phyloP scores from a whole-genome alignment of 2,329 filamentous ascomycete genomes.

The Magnaporthales sp. region DNA sequence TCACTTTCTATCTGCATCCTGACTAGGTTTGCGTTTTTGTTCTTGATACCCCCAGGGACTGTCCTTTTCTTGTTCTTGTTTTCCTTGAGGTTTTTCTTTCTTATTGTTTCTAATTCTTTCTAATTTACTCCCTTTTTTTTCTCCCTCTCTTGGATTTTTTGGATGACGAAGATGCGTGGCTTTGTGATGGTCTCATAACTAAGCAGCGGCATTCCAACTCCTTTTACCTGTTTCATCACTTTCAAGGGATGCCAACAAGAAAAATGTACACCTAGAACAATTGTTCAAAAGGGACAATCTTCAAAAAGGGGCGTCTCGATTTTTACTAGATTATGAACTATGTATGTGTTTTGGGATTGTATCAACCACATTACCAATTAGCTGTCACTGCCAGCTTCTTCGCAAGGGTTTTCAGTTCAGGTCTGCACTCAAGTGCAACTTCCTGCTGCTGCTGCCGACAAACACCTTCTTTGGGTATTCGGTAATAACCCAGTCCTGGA shows the following conservation, averaged over 20 bases:
- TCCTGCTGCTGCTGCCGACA: slow-evolving; percentile 46
- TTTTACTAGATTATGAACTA: neutral
- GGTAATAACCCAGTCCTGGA: slow-evolving; percentile 77
- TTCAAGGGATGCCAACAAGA: neutral
- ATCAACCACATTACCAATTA: neutral
- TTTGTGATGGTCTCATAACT: too few species aligned
- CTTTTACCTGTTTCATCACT: neutral
- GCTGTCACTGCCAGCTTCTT: neutral
- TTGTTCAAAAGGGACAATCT: neutral
- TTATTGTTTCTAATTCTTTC: too few species aligned
- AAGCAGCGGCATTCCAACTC: too few species aligned
- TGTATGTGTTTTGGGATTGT: neutral
- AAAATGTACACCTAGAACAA: too few species aligned
- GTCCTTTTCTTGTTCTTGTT: neutral
- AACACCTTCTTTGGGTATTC: slow-evolving; percentile 41
- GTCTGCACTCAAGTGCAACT: slow-evolving; percentile 34
- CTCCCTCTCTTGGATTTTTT: too few species aligned
- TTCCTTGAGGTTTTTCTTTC: too few species aligned
- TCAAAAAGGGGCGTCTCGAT: neutral
- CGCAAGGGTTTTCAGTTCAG: slow-evolving; percentile 13
- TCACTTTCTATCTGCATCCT: neutral
- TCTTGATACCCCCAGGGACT: neutral
- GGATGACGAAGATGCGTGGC: neutral
- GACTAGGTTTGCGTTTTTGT: too few species aligned
- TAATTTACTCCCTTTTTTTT: too few species aligned